phyloP scores from a whole-genome alignment of 805 yeast species.

The Ogataea paraovalis region DNA sequence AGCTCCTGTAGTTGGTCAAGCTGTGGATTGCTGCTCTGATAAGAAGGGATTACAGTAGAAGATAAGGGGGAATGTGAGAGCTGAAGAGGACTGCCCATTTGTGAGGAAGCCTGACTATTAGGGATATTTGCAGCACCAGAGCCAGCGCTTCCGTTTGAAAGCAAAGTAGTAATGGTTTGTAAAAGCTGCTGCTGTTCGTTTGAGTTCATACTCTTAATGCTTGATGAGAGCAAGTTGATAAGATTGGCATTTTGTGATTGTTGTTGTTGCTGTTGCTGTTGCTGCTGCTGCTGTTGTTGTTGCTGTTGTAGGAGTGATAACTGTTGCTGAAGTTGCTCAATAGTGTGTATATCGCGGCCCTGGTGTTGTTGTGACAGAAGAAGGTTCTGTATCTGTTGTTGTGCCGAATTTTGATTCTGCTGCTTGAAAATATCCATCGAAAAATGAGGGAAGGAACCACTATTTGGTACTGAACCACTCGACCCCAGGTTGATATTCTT shows the following conservation, averaged over 20 bases:
- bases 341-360: background rate
- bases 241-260: slow-evolving; percentile 1
- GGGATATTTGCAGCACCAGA: background rate
- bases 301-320: slow-evolving; percentile 1
- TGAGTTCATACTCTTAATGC: background rate
- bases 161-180: background rate
- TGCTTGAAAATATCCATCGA: slow-evolving; percentile 18
- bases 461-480: slow-evolving; percentile 1
- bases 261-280: slow-evolving; percentile 5
- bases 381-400: background rate
- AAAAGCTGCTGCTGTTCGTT: background rate
- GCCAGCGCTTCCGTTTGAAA: background rate
- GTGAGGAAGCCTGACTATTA: background rate
- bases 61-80: background rate
- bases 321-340: slow-evolving; percentile 1
- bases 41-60: background rate
- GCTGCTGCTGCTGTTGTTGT: slow-evolving; percentile 4
- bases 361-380: background rate
- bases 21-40: background rate
- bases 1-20: background rate
- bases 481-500: background rate
- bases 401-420: slow-evolving; percentile 2
- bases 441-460: slow-evolving; percentile 18
- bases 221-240: background rate
- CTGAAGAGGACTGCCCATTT: background rate